Evolutionary conservation across 2,329 filamentous ascomycete genomes (phyloP), one percentile per base, ranked within the genome.

Genomic region (Fusarium nurragi): DNA sequence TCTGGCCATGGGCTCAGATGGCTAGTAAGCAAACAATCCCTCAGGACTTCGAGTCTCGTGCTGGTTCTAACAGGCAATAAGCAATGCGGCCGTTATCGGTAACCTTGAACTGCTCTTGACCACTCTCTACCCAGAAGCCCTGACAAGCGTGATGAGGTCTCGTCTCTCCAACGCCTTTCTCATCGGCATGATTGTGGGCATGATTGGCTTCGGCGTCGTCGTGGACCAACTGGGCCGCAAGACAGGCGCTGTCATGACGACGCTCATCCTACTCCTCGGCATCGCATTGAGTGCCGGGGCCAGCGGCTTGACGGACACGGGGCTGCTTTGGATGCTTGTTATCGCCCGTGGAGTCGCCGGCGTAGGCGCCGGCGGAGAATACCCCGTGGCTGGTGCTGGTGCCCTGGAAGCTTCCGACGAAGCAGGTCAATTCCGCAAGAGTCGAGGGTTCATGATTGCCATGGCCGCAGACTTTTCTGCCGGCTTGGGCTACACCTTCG

Each of bases 281-380:
- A 56, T 56, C 7, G 54, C 54, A 1, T 4, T 54, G 10, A 56
- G 54, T 3, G 18, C 54, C 2, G 54, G 54, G 0, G 54, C 54
- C 1, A 54, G 49, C 4, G 54, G 54, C 1, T 16, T 21, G 1
- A 39, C 49, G 2, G 12, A 28, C 8, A 56, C 49, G 0, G 54
- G 54, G 0, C 12, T 56, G 0, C 45, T 56, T 39, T 56, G 54
- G 54, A 56, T 56, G 54, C 54, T 56, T 1, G 49, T 56, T 3
- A 46, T 56, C 12, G 49, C 54, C 2, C 54, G 54, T 13, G 54
- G 54, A 23, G n/a, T 56, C 10, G 54, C 54, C 54, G 54, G 49
- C 0, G 49, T 56, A 0, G 54, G 54, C 1, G 54, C 54, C 0
- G 54, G 54, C 1, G 54, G 54, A 26, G 54, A 56, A 39, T 56